These are phyloP conservation scores for Nakaseomyces nivariensis DNA, from an alignment of 1,139 yeast genomes.

Conservation along the genomic window DNA sequence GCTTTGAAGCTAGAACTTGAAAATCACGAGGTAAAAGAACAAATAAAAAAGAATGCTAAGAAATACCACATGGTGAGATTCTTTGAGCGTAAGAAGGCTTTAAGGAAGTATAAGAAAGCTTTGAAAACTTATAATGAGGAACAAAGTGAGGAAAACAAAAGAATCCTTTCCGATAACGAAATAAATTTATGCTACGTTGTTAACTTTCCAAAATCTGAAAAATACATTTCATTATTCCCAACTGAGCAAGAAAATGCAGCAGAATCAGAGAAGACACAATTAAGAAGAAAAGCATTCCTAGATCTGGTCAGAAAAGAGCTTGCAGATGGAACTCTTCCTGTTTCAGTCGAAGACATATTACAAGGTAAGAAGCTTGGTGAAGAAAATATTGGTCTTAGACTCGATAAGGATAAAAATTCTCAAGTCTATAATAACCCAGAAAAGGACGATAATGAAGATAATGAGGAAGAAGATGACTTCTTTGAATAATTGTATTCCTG, in stretches of 20 bases:
- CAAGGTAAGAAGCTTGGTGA: conserved; percentile 35
- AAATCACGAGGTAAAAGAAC: conserved; percentile 40
- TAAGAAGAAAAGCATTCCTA: conserved; percentile 40
- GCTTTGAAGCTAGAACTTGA: conserved; percentile 61
- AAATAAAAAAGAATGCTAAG: conserved; percentile 52
- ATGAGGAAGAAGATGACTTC: conserved; percentile 38
- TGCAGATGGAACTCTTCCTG: conserved; percentile 44
- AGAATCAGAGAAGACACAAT: conserved; percentile 35
- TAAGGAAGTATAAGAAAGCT: conserved; percentile 60
- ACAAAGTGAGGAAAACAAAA: conserved; percentile 29
- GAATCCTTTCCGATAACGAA: conserved; percentile 47
- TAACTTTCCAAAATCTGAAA: conserved; percentile 68
- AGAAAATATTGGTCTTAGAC: conserved; percentile 19
- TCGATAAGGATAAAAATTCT: conserved; percentile 11
- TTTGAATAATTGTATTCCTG: conserved; percentile 31
- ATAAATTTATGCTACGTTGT: conserved; percentile 69
- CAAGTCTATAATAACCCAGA: conserved; percentile 6
- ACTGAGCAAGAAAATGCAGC: conserved; percentile 16
- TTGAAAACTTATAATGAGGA: conserved; percentile 33
- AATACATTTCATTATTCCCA: conserved; percentile 74
- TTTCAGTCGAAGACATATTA: conserved; percentile 48
- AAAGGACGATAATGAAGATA: conserved; percentile 7
- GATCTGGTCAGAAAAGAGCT: conserved; percentile 43
- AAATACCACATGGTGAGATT: conserved; percentile 92
- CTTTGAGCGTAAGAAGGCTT: conserved; percentile 83